These are phyloP conservation scores for Mortierella antarctica DNA, from an alignment of 192 early-diverging fungal genomes.

Conservation along the genomic window DNA sequence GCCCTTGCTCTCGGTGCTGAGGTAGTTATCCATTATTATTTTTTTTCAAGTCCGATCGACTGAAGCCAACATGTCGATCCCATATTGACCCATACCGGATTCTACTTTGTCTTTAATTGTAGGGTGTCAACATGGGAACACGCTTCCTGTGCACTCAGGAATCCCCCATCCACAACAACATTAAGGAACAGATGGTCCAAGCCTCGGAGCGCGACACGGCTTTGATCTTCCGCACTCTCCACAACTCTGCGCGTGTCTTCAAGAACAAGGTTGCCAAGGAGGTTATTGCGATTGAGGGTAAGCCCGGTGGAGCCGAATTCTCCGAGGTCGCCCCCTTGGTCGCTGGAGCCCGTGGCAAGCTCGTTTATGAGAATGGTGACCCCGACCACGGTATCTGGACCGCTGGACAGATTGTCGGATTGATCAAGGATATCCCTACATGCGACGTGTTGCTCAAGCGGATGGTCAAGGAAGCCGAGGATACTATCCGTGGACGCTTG, in stretches of 20 bases:
- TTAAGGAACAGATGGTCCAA: constrained; percentile 79
- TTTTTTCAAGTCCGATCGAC: not conserved
- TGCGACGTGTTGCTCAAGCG: constrained; percentile 71
- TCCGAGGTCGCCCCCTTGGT: constrained; percentile 77
- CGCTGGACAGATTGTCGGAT: constrained; percentile 75
- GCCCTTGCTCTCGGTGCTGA: constrained; percentile 64
- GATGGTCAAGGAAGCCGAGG: constrained; percentile 67
- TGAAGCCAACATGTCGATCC: too few species aligned
- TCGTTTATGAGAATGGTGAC: constrained; percentile 67
- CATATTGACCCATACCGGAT: not conserved
- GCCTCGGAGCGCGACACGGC: constrained; percentile 72
- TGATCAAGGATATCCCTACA: constrained; percentile 84
- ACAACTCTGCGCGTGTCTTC: constrained; percentile 83
- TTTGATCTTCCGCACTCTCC: constrained; percentile 80
- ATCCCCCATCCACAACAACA: constrained; percentile 75
- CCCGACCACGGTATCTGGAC: constrained; percentile 70
- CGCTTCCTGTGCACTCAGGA: constrained; percentile 88
- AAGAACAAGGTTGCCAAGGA: constrained; percentile 76
- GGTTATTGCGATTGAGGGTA: constrained; percentile 74
- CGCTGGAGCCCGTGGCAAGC: constrained; percentile 67
- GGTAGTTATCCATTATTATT: constrained; percentile 6
- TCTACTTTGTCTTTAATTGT: constrained; percentile 3
- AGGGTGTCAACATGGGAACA: constrained; percentile 86
- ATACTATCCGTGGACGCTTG: constrained; percentile 47
- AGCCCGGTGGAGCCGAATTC: constrained; percentile 71